Evolutionary conservation across 805 yeast genomes (phyloP).

Genomic region (Metschnikowia santaceciliae): DNA sequence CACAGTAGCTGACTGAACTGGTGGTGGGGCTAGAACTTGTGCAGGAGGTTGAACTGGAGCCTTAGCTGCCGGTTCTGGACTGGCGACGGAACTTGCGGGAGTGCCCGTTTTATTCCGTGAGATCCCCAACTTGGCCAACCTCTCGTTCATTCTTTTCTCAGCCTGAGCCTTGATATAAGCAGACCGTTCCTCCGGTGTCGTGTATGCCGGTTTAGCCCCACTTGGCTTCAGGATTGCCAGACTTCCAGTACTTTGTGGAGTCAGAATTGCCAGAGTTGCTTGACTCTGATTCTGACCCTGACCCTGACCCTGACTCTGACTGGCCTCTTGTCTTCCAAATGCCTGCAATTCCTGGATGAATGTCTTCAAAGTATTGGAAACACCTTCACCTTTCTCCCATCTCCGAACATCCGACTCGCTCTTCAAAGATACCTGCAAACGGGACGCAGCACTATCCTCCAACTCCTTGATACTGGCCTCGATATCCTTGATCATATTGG

Average conservation of each 20-base stretch:
- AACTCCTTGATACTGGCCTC: conserved; percentile 66
- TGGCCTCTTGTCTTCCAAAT: background rate
- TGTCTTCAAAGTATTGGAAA: conserved; percentile 55
- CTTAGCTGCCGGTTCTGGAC: conserved; percentile 1
- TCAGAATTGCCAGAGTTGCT: too few relatives aligned
- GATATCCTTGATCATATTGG: conserved; percentile 63
- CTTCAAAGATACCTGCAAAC: conserved; percentile 38
- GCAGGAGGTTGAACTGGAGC: conserved; percentile 4
- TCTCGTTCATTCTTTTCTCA: conserved; percentile 74
- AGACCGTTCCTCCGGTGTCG: conserved; percentile 63
- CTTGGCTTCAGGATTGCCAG: background rate
- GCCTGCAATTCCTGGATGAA: conserved; percentile 55
- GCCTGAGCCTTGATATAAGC: conserved; percentile 78
- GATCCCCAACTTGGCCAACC: conserved; percentile 77
- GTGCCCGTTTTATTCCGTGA: conserved; percentile 32
- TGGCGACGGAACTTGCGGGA: background rate
- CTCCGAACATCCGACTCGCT: conserved; percentile 55
- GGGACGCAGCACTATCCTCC: conserved; percentile 44
- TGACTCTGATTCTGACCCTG: too few relatives aligned
- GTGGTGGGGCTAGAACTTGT: too few relatives aligned
- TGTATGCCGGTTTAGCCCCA: conserved; percentile 21
- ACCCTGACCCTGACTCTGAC: too few relatives aligned
- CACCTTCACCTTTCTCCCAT: conserved; percentile 82
- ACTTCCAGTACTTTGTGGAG: too few relatives aligned
- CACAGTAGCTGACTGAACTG: background rate